Evolutionary conservation across 2,329 filamentous ascomycete genomes (phyloP).

Genomic region (Cladosporium sp.): DNA sequence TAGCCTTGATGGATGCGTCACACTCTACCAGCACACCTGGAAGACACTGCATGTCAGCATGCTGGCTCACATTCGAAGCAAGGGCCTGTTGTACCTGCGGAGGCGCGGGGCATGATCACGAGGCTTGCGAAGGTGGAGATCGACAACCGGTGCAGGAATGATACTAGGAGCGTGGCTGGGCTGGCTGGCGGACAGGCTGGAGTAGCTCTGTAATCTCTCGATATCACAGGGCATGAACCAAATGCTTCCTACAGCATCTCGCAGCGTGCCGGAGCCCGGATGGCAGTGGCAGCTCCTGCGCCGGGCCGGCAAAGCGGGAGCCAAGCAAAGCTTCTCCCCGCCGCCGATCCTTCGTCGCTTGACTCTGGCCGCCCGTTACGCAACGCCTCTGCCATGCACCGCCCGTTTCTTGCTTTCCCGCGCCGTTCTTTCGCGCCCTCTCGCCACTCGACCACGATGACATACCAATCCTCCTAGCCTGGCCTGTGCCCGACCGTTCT

Average conservation of each 20-base stretch:
- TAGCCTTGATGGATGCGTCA: constrained; percentile 82
- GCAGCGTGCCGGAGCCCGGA: too few relatives aligned
- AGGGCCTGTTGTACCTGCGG: constrained; percentile 7
- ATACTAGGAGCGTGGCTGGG: too few relatives aligned
- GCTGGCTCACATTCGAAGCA: background rate
- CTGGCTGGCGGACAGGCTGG: too few relatives aligned
- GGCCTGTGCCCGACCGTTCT: too few relatives aligned
- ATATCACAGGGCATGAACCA: too few relatives aligned
- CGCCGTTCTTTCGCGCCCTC: background rate
- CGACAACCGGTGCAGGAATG: too few relatives aligned
- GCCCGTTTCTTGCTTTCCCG: background rate
- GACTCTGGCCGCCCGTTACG: too few relatives aligned
- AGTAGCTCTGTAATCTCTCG: too few relatives aligned
- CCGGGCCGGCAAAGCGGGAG: background rate
- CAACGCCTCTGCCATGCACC: background rate
- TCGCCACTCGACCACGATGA: background rate
- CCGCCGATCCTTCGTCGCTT: background rate
- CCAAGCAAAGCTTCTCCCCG: background rate
- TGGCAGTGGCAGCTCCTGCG: too few relatives aligned
- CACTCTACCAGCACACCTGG: constrained; percentile 69
- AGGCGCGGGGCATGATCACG: constrained; percentile 5
- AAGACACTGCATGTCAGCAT: background rate
- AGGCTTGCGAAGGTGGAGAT: background rate
- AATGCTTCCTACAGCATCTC: too few relatives aligned
- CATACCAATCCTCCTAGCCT: background rate